phyloP scores from a whole-genome alignment of 225 moss, liverwort and hornwort genomes.

The Bryum argenteum region DNA sequence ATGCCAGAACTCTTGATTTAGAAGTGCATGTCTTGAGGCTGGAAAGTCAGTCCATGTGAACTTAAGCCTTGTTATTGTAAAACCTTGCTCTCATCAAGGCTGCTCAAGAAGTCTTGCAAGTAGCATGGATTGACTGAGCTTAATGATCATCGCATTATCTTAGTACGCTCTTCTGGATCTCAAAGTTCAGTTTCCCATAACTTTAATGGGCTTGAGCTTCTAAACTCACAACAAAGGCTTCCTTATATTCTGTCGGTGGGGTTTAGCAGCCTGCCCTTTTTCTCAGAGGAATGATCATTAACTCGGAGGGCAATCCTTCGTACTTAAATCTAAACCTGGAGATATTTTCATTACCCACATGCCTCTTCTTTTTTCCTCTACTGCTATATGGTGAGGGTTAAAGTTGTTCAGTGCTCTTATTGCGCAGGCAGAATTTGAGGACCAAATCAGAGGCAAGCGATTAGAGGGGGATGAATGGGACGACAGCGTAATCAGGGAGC shows the following conservation, averaged over 20 bases:
- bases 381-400: not conserved
- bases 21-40: too few relatives aligned
- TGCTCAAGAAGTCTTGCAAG: not conserved
- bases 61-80: not conserved
- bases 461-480: conserved; percentile 76
- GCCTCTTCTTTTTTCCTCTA: not conserved
- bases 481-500: conserved; percentile 59
- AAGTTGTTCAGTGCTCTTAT: conserved; percentile 18
- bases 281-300: not conserved
- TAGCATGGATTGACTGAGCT: not conserved
- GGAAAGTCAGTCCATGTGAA: not conserved
- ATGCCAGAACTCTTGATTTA: too few relatives aligned
- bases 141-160: not conserved
- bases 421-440: conserved; percentile 52
- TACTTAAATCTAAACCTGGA: too few relatives aligned
- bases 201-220: not conserved
- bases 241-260: not conserved
- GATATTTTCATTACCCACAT: not conserved
- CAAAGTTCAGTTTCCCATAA: not conserved
- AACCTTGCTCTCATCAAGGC: not conserved
- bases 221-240: not conserved
- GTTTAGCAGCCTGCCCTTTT: not conserved
- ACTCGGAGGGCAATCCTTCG: too few relatives aligned
- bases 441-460: conserved; percentile 40
- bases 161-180: not conserved